phyloP scores from a whole-genome alignment of 805 yeast species.

The Wickerhamomyces kurtzmanii region DNA sequence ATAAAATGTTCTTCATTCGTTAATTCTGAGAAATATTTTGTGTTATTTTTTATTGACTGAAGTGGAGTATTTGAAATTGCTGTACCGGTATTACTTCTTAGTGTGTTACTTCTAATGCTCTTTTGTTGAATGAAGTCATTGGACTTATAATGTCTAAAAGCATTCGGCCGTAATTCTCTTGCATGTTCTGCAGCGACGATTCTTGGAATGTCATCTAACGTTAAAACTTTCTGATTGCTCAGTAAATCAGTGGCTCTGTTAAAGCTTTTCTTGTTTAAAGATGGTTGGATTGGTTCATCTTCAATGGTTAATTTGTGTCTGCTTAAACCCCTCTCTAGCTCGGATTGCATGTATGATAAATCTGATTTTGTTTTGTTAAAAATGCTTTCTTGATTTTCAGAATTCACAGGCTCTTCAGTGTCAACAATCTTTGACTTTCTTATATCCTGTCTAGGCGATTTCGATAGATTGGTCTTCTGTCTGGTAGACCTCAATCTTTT shows the following conservation, averaged over 20 bases:
- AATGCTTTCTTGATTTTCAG: slow-evolving; percentile 1
- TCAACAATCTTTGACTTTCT: slow-evolving; percentile 59
- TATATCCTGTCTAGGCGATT: slow-evolving; percentile 46
- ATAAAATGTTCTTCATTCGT: slow-evolving; percentile 45
- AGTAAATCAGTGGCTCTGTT: slow-evolving; percentile 65
- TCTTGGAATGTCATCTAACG: slow-evolving; percentile 93
- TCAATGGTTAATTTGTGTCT: slow-evolving; percentile 18
- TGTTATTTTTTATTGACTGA: no score
- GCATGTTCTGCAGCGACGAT: slow-evolving; percentile 97
- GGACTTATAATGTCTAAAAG: slow-evolving; percentile 68
- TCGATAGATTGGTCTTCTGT: slow-evolving; percentile 47
- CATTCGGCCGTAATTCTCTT: slow-evolving; percentile 85
- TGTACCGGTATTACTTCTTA: no score
- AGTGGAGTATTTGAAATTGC: no score
- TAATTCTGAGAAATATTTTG: slow-evolving; percentile 57
- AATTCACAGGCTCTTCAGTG: slow-evolving; percentile 26
- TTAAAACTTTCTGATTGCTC: slow-evolving; percentile 74
- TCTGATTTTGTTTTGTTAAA: slow-evolving; percentile 2
- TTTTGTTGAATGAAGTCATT: slow-evolving; percentile 7
- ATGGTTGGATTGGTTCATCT: slow-evolving; percentile 21
- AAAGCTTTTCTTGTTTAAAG: slow-evolving; percentile 39
- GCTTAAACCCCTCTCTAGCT: slow-evolving; percentile 9
- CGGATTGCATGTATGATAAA: no score
- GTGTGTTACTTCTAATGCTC: no score
- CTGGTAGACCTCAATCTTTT: slow-evolving; percentile 67